Evolutionary conservation across 164 flowering plant genomes (phyloP).

Genomic region (Pachysandra terminalis): DNA sequence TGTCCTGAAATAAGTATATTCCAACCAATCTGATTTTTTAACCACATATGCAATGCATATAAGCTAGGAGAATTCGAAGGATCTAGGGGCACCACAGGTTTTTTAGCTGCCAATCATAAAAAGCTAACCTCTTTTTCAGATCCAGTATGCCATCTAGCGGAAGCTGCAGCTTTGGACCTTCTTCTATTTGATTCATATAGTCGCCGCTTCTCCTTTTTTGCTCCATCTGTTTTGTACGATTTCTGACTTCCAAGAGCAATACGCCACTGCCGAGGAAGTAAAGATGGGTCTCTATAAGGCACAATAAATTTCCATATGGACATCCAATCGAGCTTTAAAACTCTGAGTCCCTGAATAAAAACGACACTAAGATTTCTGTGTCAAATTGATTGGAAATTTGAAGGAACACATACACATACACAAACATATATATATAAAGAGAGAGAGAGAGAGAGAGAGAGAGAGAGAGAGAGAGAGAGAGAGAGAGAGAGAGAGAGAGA

Average conservation of each 20-base stretch:
- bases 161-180: slow-evolving; percentile 34
- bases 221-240: slow-evolving; percentile 64
- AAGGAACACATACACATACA: too few species aligned
- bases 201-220: slow-evolving; percentile 62
- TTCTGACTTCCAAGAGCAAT: slow-evolving; percentile 82
- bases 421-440: too few species aligned
- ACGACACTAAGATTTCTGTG: background rate
- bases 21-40: too few species aligned
- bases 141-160: slow-evolving; percentile 25
- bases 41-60: background rate
- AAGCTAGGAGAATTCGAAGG: background rate
- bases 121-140: slow-evolving; percentile 54
- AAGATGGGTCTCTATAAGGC: slow-evolving; percentile 88
- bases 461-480: too few species aligned
- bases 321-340: slow-evolving; percentile 74
- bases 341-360: slow-evolving; percentile 59
- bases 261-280: slow-evolving; percentile 92
- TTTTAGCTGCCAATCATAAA: background rate
- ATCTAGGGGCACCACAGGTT: background rate
- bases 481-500: too few species aligned
- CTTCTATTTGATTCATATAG: slow-evolving; percentile 57
- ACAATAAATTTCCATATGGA: slow-evolving; percentile 75
- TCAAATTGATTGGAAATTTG: background rate
- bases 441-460: too few species aligned
- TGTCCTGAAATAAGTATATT: too few species aligned